Evolutionary conservation across 495 filamentous ascomycete genomes (phyloP).

Genomic region (Penicillium paradoxum): DNA sequence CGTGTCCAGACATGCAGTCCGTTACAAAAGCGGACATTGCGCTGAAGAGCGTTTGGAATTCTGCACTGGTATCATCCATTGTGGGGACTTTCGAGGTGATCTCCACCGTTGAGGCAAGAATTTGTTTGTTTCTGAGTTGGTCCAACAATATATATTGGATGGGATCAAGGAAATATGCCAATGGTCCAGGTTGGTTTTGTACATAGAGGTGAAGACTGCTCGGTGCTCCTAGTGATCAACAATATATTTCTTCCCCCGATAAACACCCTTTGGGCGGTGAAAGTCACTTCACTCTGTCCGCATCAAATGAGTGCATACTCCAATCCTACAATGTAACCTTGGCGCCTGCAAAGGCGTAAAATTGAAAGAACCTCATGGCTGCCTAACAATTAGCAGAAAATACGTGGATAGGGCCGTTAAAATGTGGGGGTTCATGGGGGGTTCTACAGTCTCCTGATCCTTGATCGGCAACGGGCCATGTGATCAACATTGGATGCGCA

Average conservation of each 20-base stretch:
- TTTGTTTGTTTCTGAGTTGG: neutral
- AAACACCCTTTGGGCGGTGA: conserved; percentile 16
- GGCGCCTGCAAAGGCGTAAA: too few relatives aligned
- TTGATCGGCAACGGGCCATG: neutral
- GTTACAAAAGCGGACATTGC: conserved; percentile 54
- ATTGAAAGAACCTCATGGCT: too few relatives aligned
- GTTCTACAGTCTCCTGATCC: too few relatives aligned
- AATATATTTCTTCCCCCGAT: conserved; percentile 6
- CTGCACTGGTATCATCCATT: conserved; percentile 10
- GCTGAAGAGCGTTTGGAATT: conserved; percentile 37
- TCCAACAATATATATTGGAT: neutral
- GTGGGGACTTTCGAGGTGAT: neutral
- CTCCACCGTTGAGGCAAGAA: neutral
- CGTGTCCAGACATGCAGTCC: conserved; percentile 73
- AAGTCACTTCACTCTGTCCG: neutral
- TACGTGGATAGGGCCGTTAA: too few relatives aligned
- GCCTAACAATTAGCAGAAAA: too few relatives aligned
- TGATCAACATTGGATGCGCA: neutral
- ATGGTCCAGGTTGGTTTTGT: neutral
- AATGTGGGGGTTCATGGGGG: too few relatives aligned
- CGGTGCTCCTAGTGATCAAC: neutral
- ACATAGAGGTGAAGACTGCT: neutral
- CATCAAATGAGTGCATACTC: neutral
- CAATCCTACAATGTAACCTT: neutral
- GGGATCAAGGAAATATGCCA: neutral